These are phyloP conservation scores for Xerocomus subilludens DNA, from an alignment of 1,284 basidiomycete genomes.

Conservation along the genomic window DNA sequence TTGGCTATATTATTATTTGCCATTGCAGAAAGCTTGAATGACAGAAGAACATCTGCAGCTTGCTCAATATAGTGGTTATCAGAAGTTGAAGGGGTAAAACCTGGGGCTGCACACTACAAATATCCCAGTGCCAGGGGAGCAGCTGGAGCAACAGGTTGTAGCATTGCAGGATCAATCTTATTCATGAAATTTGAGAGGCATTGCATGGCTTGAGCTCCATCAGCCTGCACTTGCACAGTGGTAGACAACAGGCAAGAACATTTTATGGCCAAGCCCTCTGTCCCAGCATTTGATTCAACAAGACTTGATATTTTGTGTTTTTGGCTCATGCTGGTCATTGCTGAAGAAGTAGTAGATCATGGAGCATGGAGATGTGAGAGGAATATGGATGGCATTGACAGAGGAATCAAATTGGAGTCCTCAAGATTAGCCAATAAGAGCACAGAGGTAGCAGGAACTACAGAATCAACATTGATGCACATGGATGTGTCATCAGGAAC, in stretches of 20 bases:
- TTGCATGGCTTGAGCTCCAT: not conserved
- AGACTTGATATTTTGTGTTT: not conserved
- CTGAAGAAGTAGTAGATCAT: not conserved
- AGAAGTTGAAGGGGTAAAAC: no score
- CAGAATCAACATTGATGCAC: no score
- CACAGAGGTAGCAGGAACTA: no score
- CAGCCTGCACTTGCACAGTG: not conserved
- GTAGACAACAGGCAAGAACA: not conserved
- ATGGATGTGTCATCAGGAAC: no score
- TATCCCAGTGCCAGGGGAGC: no score
- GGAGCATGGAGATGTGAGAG: not conserved
- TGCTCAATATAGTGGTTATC: conserved; percentile 1
- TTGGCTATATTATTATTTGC: not conserved
- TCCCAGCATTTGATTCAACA: not conserved
- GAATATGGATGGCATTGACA: not conserved
- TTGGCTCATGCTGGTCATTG: conserved; percentile 3
- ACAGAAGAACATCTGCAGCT: not conserved
- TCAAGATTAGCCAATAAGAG: not conserved
- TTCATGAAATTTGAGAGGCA: not conserved
- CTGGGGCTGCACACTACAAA: not conserved
- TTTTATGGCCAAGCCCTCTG: not conserved
- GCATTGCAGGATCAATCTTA: not conserved
- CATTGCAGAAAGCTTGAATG: not conserved
- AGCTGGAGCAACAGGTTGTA: not conserved
- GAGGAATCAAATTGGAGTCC: not conserved